Conservation (phyloP, 257 asterid genomes). For the Anisodus tanguticus region DNA sequence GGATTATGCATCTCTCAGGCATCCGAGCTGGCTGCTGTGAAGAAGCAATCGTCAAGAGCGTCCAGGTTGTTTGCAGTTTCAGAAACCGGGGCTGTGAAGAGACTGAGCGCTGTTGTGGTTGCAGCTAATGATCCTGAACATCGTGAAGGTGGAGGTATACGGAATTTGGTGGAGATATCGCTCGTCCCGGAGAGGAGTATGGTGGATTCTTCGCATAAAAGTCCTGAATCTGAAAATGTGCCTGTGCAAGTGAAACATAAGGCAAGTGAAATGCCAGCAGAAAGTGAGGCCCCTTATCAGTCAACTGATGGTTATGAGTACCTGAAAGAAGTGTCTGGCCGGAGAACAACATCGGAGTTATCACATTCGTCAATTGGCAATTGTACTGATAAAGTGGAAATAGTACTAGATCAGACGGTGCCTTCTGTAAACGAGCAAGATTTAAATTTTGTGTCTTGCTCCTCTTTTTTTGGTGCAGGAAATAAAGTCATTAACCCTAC, state of each 20-base stretch:
- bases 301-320: conserved; percentile 28
- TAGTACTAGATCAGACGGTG: conserved; percentile 8
- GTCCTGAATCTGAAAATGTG: conserved; percentile 35
- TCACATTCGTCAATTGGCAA: conserved; percentile 33
- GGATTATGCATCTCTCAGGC: conserved; percentile 97
- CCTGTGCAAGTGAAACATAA: conserved; percentile 32
- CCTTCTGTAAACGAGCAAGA: neutral
- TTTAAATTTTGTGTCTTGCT: neutral
- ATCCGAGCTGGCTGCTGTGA: conserved; percentile 88
- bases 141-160: conserved; percentile 41
- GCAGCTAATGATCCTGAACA: conserved; percentile 37
- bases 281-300: neutral
- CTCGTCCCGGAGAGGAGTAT: conserved; percentile 56
- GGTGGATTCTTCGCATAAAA: conserved; percentile 37
- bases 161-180: conserved; percentile 60
- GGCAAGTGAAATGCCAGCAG: conserved; percentile 8
- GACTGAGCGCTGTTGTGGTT: conserved; percentile 27
- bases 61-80: conserved; percentile 52
- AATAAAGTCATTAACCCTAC: conserved; percentile 38
- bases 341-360: conserved; percentile 30
- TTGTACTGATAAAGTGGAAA: neutral
- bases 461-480: conserved; percentile 12
- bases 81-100: conserved; percentile 53
- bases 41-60: conserved; percentile 58
- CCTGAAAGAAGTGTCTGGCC: conserved; percentile 34